These are phyloP conservation scores for Penicillium cosmopolitanum DNA, from an alignment of 495 filamentous ascomycete genomes.

Conservation along the genomic window DNA sequence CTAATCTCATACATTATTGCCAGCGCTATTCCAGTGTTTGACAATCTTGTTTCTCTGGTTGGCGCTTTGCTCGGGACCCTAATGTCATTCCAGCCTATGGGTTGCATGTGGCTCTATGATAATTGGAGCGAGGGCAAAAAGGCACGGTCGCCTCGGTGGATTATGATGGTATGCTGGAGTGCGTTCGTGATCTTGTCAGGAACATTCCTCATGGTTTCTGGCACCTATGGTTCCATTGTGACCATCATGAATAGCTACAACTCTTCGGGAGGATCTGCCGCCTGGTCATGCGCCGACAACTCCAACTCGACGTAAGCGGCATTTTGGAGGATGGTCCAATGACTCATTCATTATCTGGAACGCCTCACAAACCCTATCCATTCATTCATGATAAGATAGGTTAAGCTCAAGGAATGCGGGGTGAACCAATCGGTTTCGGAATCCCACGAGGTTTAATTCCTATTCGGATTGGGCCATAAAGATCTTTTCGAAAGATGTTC, in stretches of 20 bases:
- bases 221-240: constrained; percentile 60
- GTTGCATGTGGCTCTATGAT: constrained; percentile 51
- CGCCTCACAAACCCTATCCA: too few species aligned
- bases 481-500: not conserved
- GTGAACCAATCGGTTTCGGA: not conserved
- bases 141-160: constrained; percentile 29
- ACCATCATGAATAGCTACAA: constrained; percentile 56
- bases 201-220: constrained; percentile 55
- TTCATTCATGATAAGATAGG: not conserved
- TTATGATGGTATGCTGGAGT: constrained; percentile 34
- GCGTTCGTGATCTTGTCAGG: constrained; percentile 38
- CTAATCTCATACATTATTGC: constrained; percentile 70
- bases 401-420: constrained; percentile 1
- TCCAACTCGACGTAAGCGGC: constrained; percentile 28
- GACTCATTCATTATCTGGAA: not conserved
- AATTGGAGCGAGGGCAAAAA: constrained; percentile 49
- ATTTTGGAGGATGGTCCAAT: not conserved
- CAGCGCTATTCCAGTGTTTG: constrained; percentile 71
- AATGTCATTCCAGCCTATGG: constrained; percentile 51
- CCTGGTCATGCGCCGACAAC: constrained; percentile 44
- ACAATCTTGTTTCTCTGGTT: constrained; percentile 60
- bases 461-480: not conserved
- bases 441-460: not conserved
- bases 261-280: constrained; percentile 26
- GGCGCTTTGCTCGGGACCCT: constrained; percentile 60